Evolutionary conservation across 371 early-diverging fungal genomes (phyloP), one percentile per base, ranked within the genome.

Genomic region (Batrachochytrium dendrobatidis): DNA sequence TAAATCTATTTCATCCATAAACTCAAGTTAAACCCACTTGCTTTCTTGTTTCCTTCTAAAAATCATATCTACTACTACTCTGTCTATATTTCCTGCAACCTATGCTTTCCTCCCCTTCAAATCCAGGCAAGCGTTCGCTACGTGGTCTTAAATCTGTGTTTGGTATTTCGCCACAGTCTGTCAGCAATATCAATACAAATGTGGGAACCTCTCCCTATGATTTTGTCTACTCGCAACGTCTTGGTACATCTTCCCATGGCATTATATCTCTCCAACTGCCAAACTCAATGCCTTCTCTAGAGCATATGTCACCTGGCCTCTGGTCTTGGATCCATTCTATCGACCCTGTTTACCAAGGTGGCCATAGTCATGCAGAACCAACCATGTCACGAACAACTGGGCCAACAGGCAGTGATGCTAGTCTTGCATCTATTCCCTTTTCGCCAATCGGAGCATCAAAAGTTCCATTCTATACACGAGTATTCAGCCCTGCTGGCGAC

Each of bases 271-370:
- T 55, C 6, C 31, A 20, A 15, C 26, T 55, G 34, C 35, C 55
- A 3, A n/a, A 8, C 6, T 55, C 55, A 10, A 35, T 55, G 6
- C 39, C 43, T 28, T 12, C 43, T 22, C 55, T 55, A 3, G 55
- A 55, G 5, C 20, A 18, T 12, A 18, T 55, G 20, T 55, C 55
- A 7, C 55, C 55, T 34, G 55, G 26, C 17, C 55, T 55, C 22
- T 55, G 35, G 34, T 22, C 3, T 24, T 55, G 55, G 55, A 25
- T 55, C 39, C 34, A 55, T 26, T 8, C 55, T 5, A 6, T 10
- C 17, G 55, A 55, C 24, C n/a, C 33, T 20, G 10, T 5, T 6
- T 15, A 8, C 53, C 24, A 53, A 53, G 24, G 15, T 34, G n/a
- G 12, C 12, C n/a, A n/a, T n/a, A n/a, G n/a, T n/a, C n/a, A n/a